Base-by-base conservation (phyloP, 192 early-diverging fungal species). In the Rhizophagus clarus region DNA sequence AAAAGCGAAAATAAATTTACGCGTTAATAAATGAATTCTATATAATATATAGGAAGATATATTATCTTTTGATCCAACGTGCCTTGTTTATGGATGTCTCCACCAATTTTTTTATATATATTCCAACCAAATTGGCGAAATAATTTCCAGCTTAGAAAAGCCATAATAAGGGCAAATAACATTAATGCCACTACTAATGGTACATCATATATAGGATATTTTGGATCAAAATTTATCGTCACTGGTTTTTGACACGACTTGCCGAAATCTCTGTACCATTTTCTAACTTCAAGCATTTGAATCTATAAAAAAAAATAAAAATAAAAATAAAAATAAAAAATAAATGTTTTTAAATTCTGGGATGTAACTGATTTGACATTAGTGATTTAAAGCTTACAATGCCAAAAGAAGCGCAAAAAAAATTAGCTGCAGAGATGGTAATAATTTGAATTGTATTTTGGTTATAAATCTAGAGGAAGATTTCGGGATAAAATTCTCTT, bases 81-180 rank as follows among this genome's bases (percentile, higher is more conserved):
- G 85, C 91, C 87, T 83, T 87, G 85, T 71, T 88, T 92, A 63
- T 83, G 79, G 22, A 89, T 85, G 73, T 91, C 90, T 17, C 89
- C 88, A 42, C 90, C 89, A 79, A 92, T 91, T 81, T 86, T 87
- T 75, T 89, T 90, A 82, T 88, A 90, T 28, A 90, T 88, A 62
- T 83, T 85, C 89, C 90, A 91, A 61, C 91, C 86, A 81, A 87
- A 88, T 47, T 88, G 82, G 24, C 81, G 84, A 49, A 85, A 89
- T 7, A 88, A 80, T 47, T 88, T 90, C 76, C 86, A 90, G 47
- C 89, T 87, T 29, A 90, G 69, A 60, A 85, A 84, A 10, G 80
- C 75, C 77, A 91, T 90, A 49, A 81, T 79, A 10, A 86, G n/a
- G 0, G 79, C 80, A 78, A 89, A 90, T 11, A 91, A 45, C 28